Conservation (phyloP, 148 eudicot species). For the Pharnaceum exiguum region DNA sequence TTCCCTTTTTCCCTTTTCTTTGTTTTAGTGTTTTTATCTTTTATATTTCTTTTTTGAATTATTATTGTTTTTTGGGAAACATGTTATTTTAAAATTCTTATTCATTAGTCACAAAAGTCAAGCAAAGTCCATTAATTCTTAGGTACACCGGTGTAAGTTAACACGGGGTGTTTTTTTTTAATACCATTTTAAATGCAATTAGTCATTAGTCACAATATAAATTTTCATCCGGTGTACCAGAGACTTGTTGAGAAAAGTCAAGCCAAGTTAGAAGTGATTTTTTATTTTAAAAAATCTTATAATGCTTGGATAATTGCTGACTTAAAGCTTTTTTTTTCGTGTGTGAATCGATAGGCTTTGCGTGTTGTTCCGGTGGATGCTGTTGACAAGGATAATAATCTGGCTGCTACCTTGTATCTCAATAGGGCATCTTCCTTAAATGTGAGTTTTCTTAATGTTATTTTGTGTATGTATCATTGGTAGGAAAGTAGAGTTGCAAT, state of each 20-base stretch:
- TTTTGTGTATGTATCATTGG: background rate
- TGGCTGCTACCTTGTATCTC: slow-evolving; percentile 61
- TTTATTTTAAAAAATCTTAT: background rate
- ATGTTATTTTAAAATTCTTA: too few relatives aligned
- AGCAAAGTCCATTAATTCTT: too few relatives aligned
- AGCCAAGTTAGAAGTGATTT: background rate
- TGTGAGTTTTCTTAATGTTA: slow-evolving; percentile 41
- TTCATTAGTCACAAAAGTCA: too few relatives aligned
- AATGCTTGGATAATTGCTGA: background rate
- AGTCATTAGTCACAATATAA: too few relatives aligned
- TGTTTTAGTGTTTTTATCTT: background rate
- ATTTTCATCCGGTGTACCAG: too few relatives aligned
- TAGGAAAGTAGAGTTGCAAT: background rate
- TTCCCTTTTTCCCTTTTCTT: background rate
- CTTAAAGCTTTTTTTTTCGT: background rate
- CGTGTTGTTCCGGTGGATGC: slow-evolving; percentile 72
- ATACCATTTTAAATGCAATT: too few relatives aligned
- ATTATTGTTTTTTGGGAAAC: too few relatives aligned
- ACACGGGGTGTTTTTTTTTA: too few relatives aligned
- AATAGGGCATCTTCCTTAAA: slow-evolving; percentile 79
- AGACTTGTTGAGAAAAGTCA: background rate
- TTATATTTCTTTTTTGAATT: too few relatives aligned
- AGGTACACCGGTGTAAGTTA: too few relatives aligned
- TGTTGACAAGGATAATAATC: slow-evolving; percentile 49
- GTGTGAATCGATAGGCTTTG: slow-evolving; percentile 52